Conservation (phyloP, 345 rosid species). For the Hevea brasiliensis region DNA sequence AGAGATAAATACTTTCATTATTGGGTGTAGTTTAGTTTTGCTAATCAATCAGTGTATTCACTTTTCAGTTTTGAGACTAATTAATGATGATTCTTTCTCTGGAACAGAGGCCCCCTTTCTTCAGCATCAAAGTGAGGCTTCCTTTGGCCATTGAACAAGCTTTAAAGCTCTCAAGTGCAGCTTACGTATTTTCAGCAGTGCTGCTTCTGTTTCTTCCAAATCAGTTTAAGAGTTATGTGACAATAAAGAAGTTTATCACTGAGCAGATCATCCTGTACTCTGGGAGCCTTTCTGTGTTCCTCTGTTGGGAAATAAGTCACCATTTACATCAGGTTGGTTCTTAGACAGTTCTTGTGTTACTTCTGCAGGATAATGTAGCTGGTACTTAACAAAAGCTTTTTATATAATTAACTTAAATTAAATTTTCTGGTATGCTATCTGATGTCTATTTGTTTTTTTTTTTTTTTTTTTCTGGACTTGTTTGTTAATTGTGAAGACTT, state of each 20-base stretch:
- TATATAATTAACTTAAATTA: not conserved
- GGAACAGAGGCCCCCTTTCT: slow-evolving; percentile 72
- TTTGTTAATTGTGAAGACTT: no score
- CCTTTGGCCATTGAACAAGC: slow-evolving; percentile 54
- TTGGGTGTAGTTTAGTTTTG: not conserved
- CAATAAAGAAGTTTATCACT: slow-evolving; percentile 44
- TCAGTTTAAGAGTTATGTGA: slow-evolving; percentile 36
- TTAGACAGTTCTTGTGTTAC: not conserved
- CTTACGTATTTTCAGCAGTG: slow-evolving; percentile 47
- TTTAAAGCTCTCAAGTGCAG: slow-evolving; percentile 53
- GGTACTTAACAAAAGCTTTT: not conserved
- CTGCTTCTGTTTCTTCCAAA: slow-evolving; percentile 44
- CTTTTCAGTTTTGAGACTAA: not conserved
- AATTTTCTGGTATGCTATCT: not conserved
- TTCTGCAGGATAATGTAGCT: not conserved
- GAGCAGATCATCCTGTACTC: slow-evolving; percentile 57
- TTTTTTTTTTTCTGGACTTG: not conserved
- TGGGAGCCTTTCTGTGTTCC: slow-evolving; percentile 57
- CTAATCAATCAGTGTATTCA: not conserved
- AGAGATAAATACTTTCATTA: no score
- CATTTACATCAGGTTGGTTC: slow-evolving; percentile 75
- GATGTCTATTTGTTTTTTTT: not conserved
- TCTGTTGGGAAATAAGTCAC: slow-evolving; percentile 88
- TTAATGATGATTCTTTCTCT: slow-evolving; percentile 16
- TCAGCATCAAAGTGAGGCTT: slow-evolving; percentile 85